These are phyloP conservation scores for Eimeria tenella DNA, from an alignment of 169 alveolate species.

Conservation along the genomic window DNA sequence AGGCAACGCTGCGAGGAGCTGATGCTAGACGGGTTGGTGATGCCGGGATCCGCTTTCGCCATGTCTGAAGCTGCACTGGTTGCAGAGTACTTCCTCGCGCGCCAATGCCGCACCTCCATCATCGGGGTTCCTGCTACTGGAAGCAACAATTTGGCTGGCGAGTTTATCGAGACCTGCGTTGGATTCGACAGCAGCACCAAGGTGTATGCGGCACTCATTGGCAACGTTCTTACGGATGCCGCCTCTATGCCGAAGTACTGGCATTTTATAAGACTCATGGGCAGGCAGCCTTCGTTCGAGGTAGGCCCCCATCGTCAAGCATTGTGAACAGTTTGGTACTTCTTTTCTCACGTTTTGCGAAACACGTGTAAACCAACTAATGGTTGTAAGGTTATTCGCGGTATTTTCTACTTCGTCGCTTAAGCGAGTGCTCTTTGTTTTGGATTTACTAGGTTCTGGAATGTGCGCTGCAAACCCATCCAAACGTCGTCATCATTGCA, in stretches of 20 bases:
- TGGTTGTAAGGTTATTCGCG: too few species aligned
- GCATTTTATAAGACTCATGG: slow-evolving; percentile 98
- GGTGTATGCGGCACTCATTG: slow-evolving; percentile 96
- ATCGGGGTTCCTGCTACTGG: slow-evolving; percentile 97
- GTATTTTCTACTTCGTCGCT: not conserved
- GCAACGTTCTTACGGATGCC: slow-evolving; percentile 98
- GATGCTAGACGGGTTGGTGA: slow-evolving; percentile 95
- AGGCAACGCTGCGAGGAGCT: slow-evolving; percentile 82
- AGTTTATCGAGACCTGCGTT: slow-evolving; percentile 91
- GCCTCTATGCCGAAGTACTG: slow-evolving; percentile 98
- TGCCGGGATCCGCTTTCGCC: slow-evolving; percentile 97
- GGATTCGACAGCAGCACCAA: slow-evolving; percentile 99
- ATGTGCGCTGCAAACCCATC: slow-evolving; percentile 97
- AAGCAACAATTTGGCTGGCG: slow-evolving; percentile 87
- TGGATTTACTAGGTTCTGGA: slow-evolving; percentile 86
- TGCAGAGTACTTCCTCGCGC: slow-evolving; percentile 91
- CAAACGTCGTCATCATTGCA: slow-evolving; percentile 96
- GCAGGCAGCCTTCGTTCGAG: slow-evolving; percentile 91
- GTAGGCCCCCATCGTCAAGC: slow-evolving; percentile 80
- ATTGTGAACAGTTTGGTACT: too few species aligned
- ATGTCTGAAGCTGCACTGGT: slow-evolving; percentile 92
- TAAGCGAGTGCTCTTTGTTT: not conserved
- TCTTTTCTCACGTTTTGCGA: too few species aligned
- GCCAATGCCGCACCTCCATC: slow-evolving; percentile 93
- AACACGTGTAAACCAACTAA: too few species aligned